Conservation (phyloP, 192 early-diverging fungal genomes). For the Ramicandelaber brevisporus region DNA sequence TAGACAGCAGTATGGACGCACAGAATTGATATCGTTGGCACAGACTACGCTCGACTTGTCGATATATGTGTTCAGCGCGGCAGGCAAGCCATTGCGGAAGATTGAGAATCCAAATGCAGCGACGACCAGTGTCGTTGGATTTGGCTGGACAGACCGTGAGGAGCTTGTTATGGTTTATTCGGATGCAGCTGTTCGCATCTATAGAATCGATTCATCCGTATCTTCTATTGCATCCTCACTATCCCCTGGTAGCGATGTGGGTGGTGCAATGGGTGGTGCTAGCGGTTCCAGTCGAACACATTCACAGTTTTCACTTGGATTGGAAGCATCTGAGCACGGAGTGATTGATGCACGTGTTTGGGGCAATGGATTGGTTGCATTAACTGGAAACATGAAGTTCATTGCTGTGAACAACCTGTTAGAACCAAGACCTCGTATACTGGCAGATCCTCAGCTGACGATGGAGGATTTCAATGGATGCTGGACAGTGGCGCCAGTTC, state of each 20-base stretch:
- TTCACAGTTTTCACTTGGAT: slow-evolving; percentile 48
- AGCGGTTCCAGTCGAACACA: slow-evolving; percentile 3
- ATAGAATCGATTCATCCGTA: too few species aligned
- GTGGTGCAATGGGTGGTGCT: slow-evolving; percentile 22
- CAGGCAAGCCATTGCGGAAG: slow-evolving; percentile 61
- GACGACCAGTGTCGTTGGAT: slow-evolving; percentile 64
- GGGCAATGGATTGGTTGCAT: slow-evolving; percentile 76
- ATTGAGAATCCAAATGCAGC: slow-evolving; percentile 91
- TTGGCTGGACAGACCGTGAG: slow-evolving; percentile 81
- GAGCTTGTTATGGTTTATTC: slow-evolving; percentile 70
- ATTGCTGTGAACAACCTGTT: slow-evolving; percentile 62
- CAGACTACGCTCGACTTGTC: slow-evolving; percentile 48
- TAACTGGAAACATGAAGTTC: slow-evolving; percentile 58
- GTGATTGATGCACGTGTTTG: slow-evolving; percentile 71
- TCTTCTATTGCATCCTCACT: too few species aligned
- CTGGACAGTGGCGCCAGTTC: slow-evolving; percentile 79
- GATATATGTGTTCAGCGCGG: slow-evolving; percentile 63
- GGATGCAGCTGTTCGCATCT: slow-evolving; percentile 56
- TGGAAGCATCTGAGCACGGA: slow-evolving; percentile 57
- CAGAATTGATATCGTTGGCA: too few species aligned
- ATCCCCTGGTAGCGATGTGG: slow-evolving; percentile 70
- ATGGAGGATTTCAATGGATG: slow-evolving; percentile 43
- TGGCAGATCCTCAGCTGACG: slow-evolving; percentile 46
- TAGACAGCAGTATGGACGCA: too few species aligned
- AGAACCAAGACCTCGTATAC: slow-evolving; percentile 51